phyloP scores from a whole-genome alignment of 371 early-diverging fungal genomes.

The Cokeromyces recurvatus region DNA sequence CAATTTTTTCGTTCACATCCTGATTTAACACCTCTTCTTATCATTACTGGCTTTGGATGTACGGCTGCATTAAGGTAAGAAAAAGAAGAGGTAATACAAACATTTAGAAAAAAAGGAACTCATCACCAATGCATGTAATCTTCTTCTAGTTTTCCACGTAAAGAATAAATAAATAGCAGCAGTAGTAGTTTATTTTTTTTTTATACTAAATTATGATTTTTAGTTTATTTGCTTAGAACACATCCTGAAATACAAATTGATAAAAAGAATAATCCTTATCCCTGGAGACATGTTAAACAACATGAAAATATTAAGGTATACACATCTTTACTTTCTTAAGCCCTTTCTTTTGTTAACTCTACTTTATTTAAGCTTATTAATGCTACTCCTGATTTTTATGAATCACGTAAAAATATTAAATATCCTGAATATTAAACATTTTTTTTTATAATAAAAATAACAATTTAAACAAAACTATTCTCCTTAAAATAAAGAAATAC shows the following conservation, averaged over 20 bases:
- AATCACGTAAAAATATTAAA: constrained; percentile 2
- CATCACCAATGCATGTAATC: not conserved
- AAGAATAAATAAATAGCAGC: not conserved
- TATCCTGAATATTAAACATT: not conserved
- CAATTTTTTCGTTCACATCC: constrained; percentile 33
- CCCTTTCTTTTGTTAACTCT: too few species aligned
- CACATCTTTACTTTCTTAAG: not conserved
- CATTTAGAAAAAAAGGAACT: not conserved
- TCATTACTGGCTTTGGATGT: constrained; percentile 43
- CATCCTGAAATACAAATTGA: constrained; percentile 49
- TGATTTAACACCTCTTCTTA: constrained; percentile 40
- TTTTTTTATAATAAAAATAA: not conserved
- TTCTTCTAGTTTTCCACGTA: constrained; percentile 18
- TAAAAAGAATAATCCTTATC: constrained; percentile 40
- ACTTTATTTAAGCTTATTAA: constrained; percentile 3
- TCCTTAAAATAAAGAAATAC: not conserved
- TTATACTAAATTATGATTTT: not conserved
- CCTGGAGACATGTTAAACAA: constrained; percentile 43
- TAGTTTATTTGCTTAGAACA: constrained; percentile 38
- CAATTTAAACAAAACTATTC: not conserved
- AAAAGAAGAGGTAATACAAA: too few species aligned
- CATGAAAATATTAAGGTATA: constrained; percentile 45
- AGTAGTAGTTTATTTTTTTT: not conserved
- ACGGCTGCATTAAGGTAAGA: constrained; percentile 43
- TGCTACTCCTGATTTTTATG: constrained; percentile 13